Conservation (phyloP, 768 basidiomycete species). For the Hemileccinum rubropunctum region DNA sequence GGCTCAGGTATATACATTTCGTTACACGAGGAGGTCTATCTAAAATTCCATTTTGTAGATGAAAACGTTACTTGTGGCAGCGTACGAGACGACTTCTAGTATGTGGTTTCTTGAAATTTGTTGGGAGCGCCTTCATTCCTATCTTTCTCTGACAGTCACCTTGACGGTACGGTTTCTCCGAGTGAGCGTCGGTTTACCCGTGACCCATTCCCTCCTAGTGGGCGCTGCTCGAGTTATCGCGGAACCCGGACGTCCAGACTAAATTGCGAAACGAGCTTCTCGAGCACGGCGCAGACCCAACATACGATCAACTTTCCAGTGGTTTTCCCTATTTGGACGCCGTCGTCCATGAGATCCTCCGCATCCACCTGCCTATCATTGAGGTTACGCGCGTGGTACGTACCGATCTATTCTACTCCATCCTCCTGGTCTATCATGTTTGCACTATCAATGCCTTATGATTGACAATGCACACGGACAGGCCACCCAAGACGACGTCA, state of each 20-base stretch:
- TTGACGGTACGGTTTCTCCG: slow-evolving; percentile 12
- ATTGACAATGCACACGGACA: slow-evolving; percentile 12
- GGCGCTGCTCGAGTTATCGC: slow-evolving; percentile 46
- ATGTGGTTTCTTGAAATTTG: not conserved
- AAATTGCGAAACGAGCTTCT: slow-evolving; percentile 50
- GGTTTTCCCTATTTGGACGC: slow-evolving; percentile 55
- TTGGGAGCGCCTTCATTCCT: not conserved
- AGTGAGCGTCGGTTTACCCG: too few species aligned
- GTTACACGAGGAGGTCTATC: not conserved
- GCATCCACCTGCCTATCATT: slow-evolving; percentile 39
- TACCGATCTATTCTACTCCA: too few species aligned
- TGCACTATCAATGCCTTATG: too few species aligned
- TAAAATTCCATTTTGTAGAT: slow-evolving; percentile 6
- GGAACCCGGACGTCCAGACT: slow-evolving; percentile 43
- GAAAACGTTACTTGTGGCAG: slow-evolving; percentile 16
- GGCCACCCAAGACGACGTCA: slow-evolving; percentile 52
- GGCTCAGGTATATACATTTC: slow-evolving; percentile 12
- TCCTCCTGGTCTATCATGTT: too few species aligned
- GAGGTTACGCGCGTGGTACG: slow-evolving; percentile 18
- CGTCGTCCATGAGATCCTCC: slow-evolving; percentile 43
- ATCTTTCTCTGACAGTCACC: slow-evolving; percentile 6
- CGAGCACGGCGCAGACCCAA: slow-evolving; percentile 43
- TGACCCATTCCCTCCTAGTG: slow-evolving; percentile 34
- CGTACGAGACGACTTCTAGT: slow-evolving; percentile 25
- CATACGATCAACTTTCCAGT: slow-evolving; percentile 50